A percentile compares a stretch with the other conserved stretches of the same genome.
Conservation (phyloP, 2,329 filamentous ascomycete species). For the Apiospora pterosperma region DNA sequence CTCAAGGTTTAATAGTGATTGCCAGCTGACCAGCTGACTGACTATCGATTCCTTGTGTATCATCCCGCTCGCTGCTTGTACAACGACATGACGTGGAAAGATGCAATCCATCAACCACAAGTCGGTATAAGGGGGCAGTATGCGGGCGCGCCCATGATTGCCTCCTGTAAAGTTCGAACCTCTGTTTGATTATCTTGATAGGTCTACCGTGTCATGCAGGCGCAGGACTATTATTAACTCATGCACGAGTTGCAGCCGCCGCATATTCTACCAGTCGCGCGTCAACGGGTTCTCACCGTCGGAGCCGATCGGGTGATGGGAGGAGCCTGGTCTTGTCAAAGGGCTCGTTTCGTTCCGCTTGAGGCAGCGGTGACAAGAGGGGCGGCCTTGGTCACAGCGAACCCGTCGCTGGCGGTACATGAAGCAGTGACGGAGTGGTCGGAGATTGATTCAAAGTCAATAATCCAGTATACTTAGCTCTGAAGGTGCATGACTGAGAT, state of each 20-base stretch:
- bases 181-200: slow-evolving; percentile 30
- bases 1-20: neutral
- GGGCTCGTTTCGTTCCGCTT: slow-evolving; percentile 26
- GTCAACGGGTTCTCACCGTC: slow-evolving; percentile 29
- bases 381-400: slow-evolving; percentile 30
- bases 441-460: neutral
- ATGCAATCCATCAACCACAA: neutral
- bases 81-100: neutral
- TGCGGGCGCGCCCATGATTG: neutral
- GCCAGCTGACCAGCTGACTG: neutral
- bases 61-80: neutral
- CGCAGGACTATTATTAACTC: slow-evolving; percentile 11
- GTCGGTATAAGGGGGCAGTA: neutral
- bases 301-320: slow-evolving; percentile 24
- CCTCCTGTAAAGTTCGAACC: neutral
- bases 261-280: slow-evolving; percentile 25
- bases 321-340: neutral
- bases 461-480: neutral
- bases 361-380: slow-evolving; percentile 33
- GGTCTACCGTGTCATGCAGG: slow-evolving; percentile 10
- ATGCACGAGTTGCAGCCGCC: slow-evolving; percentile 10
- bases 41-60: neutral
- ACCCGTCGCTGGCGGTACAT: slow-evolving; percentile 10
- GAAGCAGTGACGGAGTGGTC: neutral
- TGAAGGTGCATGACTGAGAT: neutral